These are phyloP conservation scores for Fomitopsis pinicola DNA, from an alignment of 1,284 basidiomycete genomes.

Conservation along the genomic window DNA sequence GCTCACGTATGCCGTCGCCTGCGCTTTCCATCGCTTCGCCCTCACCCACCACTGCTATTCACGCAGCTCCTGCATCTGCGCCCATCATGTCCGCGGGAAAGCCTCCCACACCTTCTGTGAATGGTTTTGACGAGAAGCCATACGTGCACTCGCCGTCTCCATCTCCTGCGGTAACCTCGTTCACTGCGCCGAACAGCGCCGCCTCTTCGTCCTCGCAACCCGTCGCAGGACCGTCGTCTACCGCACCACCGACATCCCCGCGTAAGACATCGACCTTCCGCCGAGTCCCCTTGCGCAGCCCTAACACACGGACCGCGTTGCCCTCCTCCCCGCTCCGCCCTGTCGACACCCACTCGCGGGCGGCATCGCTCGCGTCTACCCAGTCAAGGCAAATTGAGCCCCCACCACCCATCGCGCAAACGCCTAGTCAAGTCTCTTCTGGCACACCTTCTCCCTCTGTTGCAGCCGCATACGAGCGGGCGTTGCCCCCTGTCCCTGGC, in stretches of 20 bases:
- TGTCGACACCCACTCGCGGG: slow-evolving; percentile 23
- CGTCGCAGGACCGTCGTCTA: slow-evolving; percentile 18
- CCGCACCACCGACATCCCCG: slow-evolving; percentile 21
- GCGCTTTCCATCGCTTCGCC: slow-evolving; percentile 4
- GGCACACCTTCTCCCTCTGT: slow-evolving; percentile 17
- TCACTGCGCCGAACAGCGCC: slow-evolving; percentile 12
- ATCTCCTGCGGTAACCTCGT: neutral
- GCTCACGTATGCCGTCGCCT: neutral
- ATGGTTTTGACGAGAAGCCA: neutral
- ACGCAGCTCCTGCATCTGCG: neutral
- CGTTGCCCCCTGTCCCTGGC: slow-evolving; percentile 19
- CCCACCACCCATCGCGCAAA: slow-evolving; percentile 10
- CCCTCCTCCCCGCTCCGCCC: slow-evolving; percentile 40
- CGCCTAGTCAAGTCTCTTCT: slow-evolving; percentile 18
- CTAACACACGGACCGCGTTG: slow-evolving; percentile 28
- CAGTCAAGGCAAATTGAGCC: slow-evolving; percentile 18
- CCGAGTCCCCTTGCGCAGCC: slow-evolving; percentile 43
- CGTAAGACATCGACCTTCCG: slow-evolving; percentile 57
- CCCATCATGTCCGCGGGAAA: neutral
- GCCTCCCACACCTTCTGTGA: neutral
- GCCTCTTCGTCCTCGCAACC: slow-evolving; percentile 12
- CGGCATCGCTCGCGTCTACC: slow-evolving; percentile 14
- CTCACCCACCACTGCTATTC: neutral
- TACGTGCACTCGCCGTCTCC: neutral
- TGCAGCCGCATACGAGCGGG: slow-evolving; percentile 16